Conservation (phyloP, 2,329 filamentous ascomycete genomes). For the Pezicula radicicola region DNA sequence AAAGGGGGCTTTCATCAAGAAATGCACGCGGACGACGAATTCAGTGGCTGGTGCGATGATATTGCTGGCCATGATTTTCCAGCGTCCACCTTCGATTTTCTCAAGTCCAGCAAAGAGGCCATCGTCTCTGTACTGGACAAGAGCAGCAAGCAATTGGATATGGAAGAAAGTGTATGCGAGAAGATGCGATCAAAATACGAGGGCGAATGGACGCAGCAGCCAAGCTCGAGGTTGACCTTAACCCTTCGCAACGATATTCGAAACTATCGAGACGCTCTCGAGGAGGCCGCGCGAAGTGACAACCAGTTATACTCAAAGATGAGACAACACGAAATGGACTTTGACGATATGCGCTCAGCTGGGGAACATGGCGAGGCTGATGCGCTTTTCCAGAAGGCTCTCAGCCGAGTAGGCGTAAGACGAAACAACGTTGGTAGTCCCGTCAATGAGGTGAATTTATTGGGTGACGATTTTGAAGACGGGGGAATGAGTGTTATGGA, state of each 20-base stretch:
- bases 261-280: slow-evolving; percentile 83
- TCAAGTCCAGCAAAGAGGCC: slow-evolving; percentile 74
- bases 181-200: slow-evolving; percentile 99
- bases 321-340: slow-evolving; percentile 80
- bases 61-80: slow-evolving; percentile 84
- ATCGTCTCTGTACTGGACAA: slow-evolving; percentile 72
- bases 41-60: slow-evolving; percentile 90
- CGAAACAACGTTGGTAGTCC: slow-evolving; percentile 58
- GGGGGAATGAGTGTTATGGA: slow-evolving; percentile 77
- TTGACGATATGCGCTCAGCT: slow-evolving; percentile 92
- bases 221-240: slow-evolving; percentile 83
- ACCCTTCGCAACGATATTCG: slow-evolving; percentile 84
- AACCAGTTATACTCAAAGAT: slow-evolving; percentile 79
- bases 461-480: slow-evolving; percentile 92
- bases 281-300: slow-evolving; percentile 86
- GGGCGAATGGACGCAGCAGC: slow-evolving; percentile 93
- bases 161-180: slow-evolving; percentile 97
- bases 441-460: slow-evolving; percentile 65
- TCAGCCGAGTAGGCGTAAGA: slow-evolving; percentile 67
- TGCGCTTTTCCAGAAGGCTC: slow-evolving; percentile 80
- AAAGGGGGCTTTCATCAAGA: slow-evolving; percentile 94
- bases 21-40: slow-evolving; percentile 83
- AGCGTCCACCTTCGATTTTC: slow-evolving; percentile 70
- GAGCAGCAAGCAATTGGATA: slow-evolving; percentile 84
- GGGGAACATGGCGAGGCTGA: slow-evolving; percentile 85